Evolutionary conservation across 2,329 filamentous ascomycete genomes (phyloP).

Genomic region (Plectosphaerella plurivora): DNA sequence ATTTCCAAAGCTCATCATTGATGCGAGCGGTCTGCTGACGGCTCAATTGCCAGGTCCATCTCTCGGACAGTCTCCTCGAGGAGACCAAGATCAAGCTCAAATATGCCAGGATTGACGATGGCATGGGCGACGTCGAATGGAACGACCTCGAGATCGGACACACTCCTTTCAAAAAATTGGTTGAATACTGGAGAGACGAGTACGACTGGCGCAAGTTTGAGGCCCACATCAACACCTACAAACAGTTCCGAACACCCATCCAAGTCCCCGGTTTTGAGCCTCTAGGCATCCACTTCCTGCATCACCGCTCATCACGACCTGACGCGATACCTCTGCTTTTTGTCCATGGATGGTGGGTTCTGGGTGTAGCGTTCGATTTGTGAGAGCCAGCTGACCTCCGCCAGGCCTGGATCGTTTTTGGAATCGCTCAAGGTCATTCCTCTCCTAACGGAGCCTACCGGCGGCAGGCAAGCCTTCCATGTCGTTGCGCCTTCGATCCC

Average conservation of each 20-base stretch:
- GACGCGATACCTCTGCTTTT: conserved; percentile 35
- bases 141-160: not conserved
- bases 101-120: not conserved
- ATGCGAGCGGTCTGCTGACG: too few relatives aligned
- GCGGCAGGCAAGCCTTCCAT: conserved; percentile 34
- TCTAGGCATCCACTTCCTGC: conserved; percentile 21
- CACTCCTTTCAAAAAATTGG: not conserved
- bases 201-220: not conserved
- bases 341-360: conserved; percentile 31
- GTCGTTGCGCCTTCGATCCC: conserved; percentile 40
- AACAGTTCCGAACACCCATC: not conserved
- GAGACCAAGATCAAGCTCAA: not conserved
- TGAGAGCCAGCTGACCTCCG: not conserved
- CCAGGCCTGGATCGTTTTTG: conserved; percentile 29
- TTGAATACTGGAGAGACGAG: not conserved
- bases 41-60: not conserved
- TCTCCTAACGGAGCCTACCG: conserved; percentile 20
- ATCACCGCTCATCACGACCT: conserved; percentile 15
- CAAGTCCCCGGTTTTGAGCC: not conserved
- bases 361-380: too few relatives aligned
- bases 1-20: too few relatives aligned
- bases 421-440: conserved; percentile 30
- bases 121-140: not conserved
- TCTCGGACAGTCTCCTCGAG: not conserved
- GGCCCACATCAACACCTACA: not conserved